Evolutionary conservation across 805 yeast species (phyloP).

Genomic region (Saccharomycopsis sp.): DNA sequence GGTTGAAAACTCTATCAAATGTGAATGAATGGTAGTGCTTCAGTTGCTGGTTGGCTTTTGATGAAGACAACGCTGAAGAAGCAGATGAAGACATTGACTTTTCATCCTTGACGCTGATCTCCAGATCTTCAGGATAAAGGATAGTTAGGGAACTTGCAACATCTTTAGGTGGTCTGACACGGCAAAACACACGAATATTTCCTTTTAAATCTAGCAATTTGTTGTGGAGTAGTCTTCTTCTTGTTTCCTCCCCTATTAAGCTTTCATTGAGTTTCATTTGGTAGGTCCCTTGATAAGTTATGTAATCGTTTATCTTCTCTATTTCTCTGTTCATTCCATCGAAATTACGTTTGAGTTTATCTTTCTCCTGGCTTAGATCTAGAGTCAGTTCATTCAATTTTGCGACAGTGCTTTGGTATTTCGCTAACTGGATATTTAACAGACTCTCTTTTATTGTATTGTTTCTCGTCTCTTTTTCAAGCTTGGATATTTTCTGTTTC

Average conservation of each 20-base stretch:
- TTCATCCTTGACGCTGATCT: slow-evolving; percentile 22
- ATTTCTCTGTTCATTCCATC: no score
- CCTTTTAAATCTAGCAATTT: slow-evolving; percentile 81
- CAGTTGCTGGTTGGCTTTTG: slow-evolving; percentile 8
- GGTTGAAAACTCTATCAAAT: slow-evolving; percentile 73
- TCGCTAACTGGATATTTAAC: slow-evolving; percentile 10
- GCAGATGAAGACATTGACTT: slow-evolving; percentile 16
- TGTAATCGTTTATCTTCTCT: no score
- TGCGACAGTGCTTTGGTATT: background rate
- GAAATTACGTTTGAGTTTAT: no score
- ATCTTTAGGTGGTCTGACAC: slow-evolving; percentile 56
- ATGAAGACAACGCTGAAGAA: slow-evolving; percentile 14
- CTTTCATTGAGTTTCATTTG: slow-evolving; percentile 17
- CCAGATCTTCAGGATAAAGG: slow-evolving; percentile 14
- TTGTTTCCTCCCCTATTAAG: slow-evolving; percentile 41
- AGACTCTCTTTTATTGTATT: slow-evolving; percentile 23
- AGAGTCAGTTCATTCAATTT: background rate
- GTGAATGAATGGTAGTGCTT: no score
- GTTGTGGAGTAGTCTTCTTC: slow-evolving; percentile 60
- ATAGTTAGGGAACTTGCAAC: slow-evolving; percentile 7
- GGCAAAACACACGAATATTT: slow-evolving; percentile 82
- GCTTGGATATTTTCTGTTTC: slow-evolving; percentile 1
- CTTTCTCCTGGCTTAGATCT: slow-evolving; percentile 11
- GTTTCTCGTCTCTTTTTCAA: slow-evolving; percentile 12
- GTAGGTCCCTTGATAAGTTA: no score